A percentile compares a stretch with the other conserved stretches of the same genome.
Conservation (phyloP, 495 filamentous ascomycete genomes). For the Mytilinidion resinicola region DNA sequence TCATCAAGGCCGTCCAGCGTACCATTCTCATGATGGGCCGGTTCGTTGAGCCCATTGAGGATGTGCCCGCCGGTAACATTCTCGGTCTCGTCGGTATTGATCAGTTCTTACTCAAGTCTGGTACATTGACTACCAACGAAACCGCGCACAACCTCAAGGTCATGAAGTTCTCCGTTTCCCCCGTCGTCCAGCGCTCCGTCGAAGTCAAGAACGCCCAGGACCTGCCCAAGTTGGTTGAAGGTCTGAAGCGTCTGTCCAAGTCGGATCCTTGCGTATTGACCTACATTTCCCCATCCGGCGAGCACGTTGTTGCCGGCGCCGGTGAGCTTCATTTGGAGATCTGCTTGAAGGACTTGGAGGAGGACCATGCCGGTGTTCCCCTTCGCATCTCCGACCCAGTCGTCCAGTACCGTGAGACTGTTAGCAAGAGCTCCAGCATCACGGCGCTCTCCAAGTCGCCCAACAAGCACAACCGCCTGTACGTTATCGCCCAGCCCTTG, state of each 20-base stretch:
- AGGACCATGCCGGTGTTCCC: constrained; percentile 97
- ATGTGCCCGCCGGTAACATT: constrained; percentile 99
- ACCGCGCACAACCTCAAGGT: constrained; percentile 99
- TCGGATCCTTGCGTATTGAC: constrained; percentile 97
- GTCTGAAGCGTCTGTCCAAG: constrained; percentile 99
- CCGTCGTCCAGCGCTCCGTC: constrained; percentile 96
- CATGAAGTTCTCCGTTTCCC: constrained; percentile 99
- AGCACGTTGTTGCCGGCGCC: constrained; percentile 98
- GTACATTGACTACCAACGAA: constrained; percentile 94
- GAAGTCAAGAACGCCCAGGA: constrained; percentile 99
- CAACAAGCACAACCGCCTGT: constrained; percentile 99
- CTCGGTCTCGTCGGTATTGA: constrained; percentile 98
- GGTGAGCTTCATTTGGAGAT: constrained; percentile 99
- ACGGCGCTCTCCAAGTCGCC: constrained; percentile 98
- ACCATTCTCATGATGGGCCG: constrained; percentile 99
- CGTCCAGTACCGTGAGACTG: constrained; percentile 96
- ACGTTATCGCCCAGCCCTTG: constrained; percentile 83
- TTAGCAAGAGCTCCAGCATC: constrained; percentile 73
- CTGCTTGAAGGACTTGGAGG: constrained; percentile 99
- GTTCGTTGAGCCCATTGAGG: constrained; percentile 97
- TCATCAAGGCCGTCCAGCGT: constrained; percentile 99
- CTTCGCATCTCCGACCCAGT: constrained; percentile 95
- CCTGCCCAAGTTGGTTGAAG: constrained; percentile 98
- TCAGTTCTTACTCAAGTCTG: constrained; percentile 99
- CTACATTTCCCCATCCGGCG: constrained; percentile 79